phyloP scores from a whole-genome alignment of 129 eudicot species.

The Flaveria linearis region DNA sequence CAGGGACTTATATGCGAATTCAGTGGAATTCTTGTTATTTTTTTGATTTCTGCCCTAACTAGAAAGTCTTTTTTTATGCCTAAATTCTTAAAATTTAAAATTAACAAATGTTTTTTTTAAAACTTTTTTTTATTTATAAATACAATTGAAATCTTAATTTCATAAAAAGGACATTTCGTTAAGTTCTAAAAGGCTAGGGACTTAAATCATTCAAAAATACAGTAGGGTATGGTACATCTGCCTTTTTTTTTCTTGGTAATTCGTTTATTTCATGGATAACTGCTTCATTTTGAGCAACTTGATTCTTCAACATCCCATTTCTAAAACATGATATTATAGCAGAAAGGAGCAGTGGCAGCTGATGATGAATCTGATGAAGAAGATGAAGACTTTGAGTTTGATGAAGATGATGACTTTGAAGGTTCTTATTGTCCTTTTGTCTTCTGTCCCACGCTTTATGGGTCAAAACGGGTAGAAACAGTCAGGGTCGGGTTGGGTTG shows the following conservation, averaged over 20 bases:
- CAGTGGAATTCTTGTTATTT: neutral
- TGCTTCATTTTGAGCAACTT: constrained; percentile 18
- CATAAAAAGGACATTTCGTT: neutral
- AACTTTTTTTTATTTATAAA: too few relatives aligned
- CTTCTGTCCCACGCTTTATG: neutral
- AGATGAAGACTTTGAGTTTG: constrained; percentile 79
- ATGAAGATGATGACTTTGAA: constrained; percentile 79
- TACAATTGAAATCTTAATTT: neutral
- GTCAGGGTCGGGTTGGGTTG: constrained; percentile 2
- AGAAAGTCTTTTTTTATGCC: neutral
- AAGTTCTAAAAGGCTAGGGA: neutral
- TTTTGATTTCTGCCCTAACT: neutral
- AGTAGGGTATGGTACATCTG: neutral
- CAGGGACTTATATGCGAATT: neutral
- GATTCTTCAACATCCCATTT: constrained; percentile 1
- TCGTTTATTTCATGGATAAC: neutral
- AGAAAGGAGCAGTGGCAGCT: constrained; percentile 60
- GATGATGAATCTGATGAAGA: constrained; percentile 71
- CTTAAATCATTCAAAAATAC: neutral
- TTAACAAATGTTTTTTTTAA: neutral
- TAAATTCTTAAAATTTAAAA: too few relatives aligned
- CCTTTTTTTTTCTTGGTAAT: neutral
- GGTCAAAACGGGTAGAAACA: constrained; percentile 6
- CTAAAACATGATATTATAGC: constrained; percentile 20
- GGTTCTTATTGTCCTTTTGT: constrained; percentile 37